phyloP scores from a whole-genome alignment of 202 grass and related monocot genomes.

The Carex arenaria region DNA sequence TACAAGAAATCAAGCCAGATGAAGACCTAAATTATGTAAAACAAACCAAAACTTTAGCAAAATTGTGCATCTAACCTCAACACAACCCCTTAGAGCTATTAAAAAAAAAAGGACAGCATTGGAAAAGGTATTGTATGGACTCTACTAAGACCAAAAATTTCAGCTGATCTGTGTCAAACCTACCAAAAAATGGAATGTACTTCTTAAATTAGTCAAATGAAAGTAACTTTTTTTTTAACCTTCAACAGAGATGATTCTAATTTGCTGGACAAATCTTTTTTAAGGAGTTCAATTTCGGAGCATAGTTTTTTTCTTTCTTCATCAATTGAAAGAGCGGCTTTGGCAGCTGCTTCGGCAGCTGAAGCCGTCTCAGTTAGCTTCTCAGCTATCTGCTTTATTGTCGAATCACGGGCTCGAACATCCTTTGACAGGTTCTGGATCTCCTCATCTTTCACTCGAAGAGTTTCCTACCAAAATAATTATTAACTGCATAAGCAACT shows the following conservation, averaged over 20 bases:
- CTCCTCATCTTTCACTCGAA: conserved; percentile 96
- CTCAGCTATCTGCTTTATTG: conserved; percentile 76
- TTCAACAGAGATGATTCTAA: conserved; percentile 49
- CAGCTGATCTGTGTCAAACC: neutral
- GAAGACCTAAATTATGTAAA: neutral
- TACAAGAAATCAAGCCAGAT: neutral
- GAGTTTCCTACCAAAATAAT: conserved; percentile 57
- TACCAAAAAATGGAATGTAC: neutral
- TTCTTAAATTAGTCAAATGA: neutral
- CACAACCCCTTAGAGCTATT: neutral
- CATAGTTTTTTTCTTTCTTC: conserved; percentile 67
- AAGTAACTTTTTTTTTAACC: conserved; percentile 37
- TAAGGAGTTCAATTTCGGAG: conserved; percentile 55
- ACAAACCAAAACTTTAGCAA: neutral
- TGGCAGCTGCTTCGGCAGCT: conserved; percentile 81
- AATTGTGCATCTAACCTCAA: neutral
- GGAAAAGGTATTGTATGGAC: neutral
- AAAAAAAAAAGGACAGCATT: neutral
- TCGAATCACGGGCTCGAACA: conserved; percentile 68
- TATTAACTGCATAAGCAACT: conserved; percentile 25
- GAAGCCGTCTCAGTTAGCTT: conserved; percentile 85
- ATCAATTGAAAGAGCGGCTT: conserved; percentile 78
- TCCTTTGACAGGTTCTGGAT: conserved; percentile 73
- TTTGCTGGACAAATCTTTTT: conserved; percentile 55
- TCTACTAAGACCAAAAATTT: neutral